Evolutionary conservation across 352 stramenopile species (phyloP).

Genomic region (Globisporangium spiculum): DNA sequence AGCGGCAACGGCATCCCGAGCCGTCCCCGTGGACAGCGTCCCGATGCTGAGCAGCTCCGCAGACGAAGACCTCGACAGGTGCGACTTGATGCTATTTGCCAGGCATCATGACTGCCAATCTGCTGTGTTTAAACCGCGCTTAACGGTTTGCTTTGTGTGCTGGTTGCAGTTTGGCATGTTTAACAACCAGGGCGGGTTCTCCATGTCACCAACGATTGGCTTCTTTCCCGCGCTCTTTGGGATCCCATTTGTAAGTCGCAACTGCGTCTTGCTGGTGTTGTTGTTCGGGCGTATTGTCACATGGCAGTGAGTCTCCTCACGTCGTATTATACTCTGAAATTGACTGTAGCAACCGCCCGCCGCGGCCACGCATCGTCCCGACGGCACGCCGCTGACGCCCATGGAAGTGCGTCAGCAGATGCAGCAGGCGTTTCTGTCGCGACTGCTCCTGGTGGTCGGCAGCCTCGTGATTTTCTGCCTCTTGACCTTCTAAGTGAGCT

Average conservation of each 20-base stretch:
- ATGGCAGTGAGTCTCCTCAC: no score
- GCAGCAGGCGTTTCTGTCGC: constrained; percentile 73
- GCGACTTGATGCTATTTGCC: constrained; percentile 2
- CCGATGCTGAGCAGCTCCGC: constrained; percentile 57
- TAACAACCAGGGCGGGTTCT: constrained; percentile 35
- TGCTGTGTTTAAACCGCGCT: no score
- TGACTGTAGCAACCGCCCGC: constrained; percentile 30
- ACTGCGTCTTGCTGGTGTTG: neutral
- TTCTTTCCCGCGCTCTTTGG: constrained; percentile 88
- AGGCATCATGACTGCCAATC: no score
- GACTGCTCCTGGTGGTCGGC: constrained; percentile 63
- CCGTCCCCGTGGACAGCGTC: constrained; percentile 59
- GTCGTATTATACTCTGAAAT: no score
- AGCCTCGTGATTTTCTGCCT: constrained; percentile 73
- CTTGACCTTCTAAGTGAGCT: constrained; percentile 48
- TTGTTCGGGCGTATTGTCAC: neutral
- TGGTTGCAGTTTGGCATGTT: constrained; percentile 34
- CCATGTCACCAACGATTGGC: constrained; percentile 67
- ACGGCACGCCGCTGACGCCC: constrained; percentile 46
- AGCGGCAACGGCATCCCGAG: constrained; percentile 39
- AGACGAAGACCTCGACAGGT: constrained; percentile 49
- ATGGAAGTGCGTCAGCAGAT: constrained; percentile 59
- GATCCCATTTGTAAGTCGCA: constrained; percentile 36
- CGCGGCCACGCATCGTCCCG: constrained; percentile 35
- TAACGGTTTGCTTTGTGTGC: neutral